phyloP scores from a whole-genome alignment of 352 stramenopile genomes.

The Pythium biforme region DNA sequence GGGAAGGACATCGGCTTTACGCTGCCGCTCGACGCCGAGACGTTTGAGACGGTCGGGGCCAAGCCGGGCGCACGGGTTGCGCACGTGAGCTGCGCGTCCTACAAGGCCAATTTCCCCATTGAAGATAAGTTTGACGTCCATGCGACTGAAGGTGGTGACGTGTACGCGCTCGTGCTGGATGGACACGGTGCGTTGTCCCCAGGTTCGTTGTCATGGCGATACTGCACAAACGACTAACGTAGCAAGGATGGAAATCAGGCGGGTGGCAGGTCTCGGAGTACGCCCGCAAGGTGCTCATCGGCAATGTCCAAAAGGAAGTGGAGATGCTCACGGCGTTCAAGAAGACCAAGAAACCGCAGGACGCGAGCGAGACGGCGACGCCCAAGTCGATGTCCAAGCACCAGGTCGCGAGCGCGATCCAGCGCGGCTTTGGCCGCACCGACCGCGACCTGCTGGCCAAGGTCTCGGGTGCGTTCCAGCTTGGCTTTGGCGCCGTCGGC shows the following conservation, averaged over 20 bases:
- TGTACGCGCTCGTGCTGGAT: constrained; percentile 90
- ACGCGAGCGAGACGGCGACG: constrained; percentile 7
- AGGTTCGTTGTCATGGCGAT: too few relatives aligned
- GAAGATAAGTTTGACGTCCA: constrained; percentile 88
- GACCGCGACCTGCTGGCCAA: constrained; percentile 85
- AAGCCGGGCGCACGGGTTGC: constrained; percentile 17
- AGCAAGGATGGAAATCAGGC: too few relatives aligned
- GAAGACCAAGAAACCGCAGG: constrained; percentile 23
- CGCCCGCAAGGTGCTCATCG: constrained; percentile 68
- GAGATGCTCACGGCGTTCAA: constrained; percentile 31
- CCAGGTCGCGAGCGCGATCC: constrained; percentile 64
- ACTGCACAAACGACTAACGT: too few relatives aligned
- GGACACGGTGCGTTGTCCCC: constrained; percentile 86
- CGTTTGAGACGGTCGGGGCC: constrained; percentile 5
- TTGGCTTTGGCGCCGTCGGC: constrained; percentile 89
- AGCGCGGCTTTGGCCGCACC: constrained; percentile 82
- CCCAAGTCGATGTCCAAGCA: constrained; percentile 36
- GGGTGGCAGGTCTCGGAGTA: constrained; percentile 94
- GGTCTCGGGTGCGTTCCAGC: constrained; percentile 83
- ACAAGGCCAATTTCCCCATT: constrained; percentile 68
- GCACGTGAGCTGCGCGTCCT: constrained; percentile 32
- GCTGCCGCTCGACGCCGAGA: constrained; percentile 25
- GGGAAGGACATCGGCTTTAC: constrained; percentile 27
- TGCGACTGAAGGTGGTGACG: constrained; percentile 58
- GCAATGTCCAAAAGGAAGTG: constrained; percentile 78